Evolutionary conservation across 148 eudicot genomes (phyloP).

Genomic region (Rhododendron henanense): DNA sequence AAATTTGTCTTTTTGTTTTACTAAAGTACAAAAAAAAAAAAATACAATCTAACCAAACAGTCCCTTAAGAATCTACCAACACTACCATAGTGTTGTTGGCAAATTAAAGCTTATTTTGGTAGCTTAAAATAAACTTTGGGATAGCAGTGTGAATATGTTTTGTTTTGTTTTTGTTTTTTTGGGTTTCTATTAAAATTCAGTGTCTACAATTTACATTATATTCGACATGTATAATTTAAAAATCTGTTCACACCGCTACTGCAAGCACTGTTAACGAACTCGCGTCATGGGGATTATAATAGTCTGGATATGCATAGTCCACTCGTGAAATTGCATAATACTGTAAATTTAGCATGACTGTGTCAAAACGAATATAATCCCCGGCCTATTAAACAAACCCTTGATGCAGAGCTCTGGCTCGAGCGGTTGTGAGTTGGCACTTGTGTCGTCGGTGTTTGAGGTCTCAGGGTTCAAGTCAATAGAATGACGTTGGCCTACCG

Average conservation of each 20-base stretch:
- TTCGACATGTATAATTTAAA: background rate
- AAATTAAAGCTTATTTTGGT: background rate
- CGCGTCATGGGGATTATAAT: background rate
- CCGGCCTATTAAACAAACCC: background rate
- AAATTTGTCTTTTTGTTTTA: too few relatives aligned
- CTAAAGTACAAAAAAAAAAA: too few relatives aligned
- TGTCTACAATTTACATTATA: background rate
- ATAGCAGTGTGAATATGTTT: background rate
- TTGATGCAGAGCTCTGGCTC: too few relatives aligned
- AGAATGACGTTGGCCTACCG: too few relatives aligned
- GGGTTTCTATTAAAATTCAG: background rate
- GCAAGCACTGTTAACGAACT: background rate
- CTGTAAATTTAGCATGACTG: background rate
- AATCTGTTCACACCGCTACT: background rate
- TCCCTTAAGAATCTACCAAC: background rate
- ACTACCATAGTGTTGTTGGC: too few relatives aligned
- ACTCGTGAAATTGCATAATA: background rate
- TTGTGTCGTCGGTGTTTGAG: too few relatives aligned
- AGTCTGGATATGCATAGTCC: background rate
- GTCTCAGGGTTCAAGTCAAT: too few relatives aligned
- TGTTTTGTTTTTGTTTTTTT: background rate
- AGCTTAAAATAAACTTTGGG: background rate
- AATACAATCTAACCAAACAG: background rate
- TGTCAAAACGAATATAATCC: background rate
- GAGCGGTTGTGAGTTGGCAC: too few relatives aligned